Evolutionary conservation across 129 eudicot species (phyloP), one percentile per base, ranked within the genome.

Genomic region (Tagetes erecta): DNA sequence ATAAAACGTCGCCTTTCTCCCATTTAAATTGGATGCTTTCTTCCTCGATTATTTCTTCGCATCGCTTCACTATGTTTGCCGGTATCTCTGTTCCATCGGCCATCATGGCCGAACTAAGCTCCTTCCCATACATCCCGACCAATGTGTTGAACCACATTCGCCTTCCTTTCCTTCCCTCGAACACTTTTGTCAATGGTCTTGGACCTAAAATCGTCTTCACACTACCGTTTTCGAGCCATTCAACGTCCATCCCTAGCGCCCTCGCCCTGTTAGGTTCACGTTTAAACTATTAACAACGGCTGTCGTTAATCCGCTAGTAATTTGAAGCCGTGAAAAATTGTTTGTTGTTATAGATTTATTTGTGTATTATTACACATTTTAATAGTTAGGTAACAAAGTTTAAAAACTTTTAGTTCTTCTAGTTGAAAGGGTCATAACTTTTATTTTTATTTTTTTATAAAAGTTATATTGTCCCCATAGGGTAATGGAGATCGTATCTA

Each of bases 91-190:
- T 87, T 45, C 92, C 96, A 50, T 90, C 96, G 0, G 92, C 92
- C 96, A 90, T 85, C 13, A 75, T 74, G 0, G 90, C 88, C 4
- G 92, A 90, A 84, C 90, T 85, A 8, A 83, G 76, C 74, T 87
- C 92, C 83, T 87, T 90, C 44, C 92, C 92, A 0, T 90, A 57
- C 96, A 90, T 90, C 31, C 92, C 90, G 4, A 87, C 92, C 68
- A 90, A n/a, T 3, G 90, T 87, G 83, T 90, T 90, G 87, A 90
- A 90, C 96, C 96, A 90, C 96, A 90, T 87, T 64, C 79, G 80
- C 58, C 92, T 80, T 52, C 90, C 90, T 52, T 90, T 90, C 70
- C 96, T 83, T 14, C 90, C 96, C 10, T 87, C 92, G 47, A 90
- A 90, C 13, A 90, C 87, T 83, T 65, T 83, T 1, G 90, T 87